Evolutionary conservation across 208 protist species (phyloP), one percentile per base, ranked within the genome.

Genomic region (Leishmania gerbilli): DNA sequence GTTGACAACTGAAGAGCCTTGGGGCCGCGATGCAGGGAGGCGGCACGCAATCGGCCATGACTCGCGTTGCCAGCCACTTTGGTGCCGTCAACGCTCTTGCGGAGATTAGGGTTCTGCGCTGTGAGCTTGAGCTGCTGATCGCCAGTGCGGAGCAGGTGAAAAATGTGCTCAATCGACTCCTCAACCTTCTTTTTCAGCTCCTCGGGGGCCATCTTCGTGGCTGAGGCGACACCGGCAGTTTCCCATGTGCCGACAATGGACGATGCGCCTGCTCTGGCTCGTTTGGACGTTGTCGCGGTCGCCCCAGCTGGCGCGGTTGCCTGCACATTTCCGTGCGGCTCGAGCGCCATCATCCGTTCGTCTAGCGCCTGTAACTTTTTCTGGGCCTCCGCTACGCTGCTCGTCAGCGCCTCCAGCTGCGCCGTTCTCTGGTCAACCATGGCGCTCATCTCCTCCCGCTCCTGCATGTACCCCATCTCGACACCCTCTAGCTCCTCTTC

Each of bases 401-500:
- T 82, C 58, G 90, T 83, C 51, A 99, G 85, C 9, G 81, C 83
- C 53, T 91, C 86, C 84, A 99, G 98, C 87, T 99, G 96, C 19
- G 79, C 60, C 76, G 93, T 91, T 13, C 98, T 92, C 78, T 96
- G 89, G 9, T 87, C 64, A 42, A 94, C 90, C 91, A 99, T 96
- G 27, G 83, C 68, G 31, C 90, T 86, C 93, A 98, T 97, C 76
- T 98, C 94, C n/a, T 92, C 82, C 81, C 95, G 86, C 79, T 98
- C 95, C 37, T 88, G 84, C 40, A 93, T 78, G 79, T 93, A 98
- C 74, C 97, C 90, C 76, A 92, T 91, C 58, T 94, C 88, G 27
- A 99, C 91, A 49, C 95, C 92, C 77, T 99, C 97, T 51, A 99
- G 87, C 82, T 97, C 94, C 87, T 99, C 96, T 89, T 99, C 96